Percentiles rank a stretch among this genome's conserved stretches.
phyloP scores from a whole-genome alignment of 2,329 filamentous ascomycete genomes.

The Ophiostoma triangulosporum region DNA sequence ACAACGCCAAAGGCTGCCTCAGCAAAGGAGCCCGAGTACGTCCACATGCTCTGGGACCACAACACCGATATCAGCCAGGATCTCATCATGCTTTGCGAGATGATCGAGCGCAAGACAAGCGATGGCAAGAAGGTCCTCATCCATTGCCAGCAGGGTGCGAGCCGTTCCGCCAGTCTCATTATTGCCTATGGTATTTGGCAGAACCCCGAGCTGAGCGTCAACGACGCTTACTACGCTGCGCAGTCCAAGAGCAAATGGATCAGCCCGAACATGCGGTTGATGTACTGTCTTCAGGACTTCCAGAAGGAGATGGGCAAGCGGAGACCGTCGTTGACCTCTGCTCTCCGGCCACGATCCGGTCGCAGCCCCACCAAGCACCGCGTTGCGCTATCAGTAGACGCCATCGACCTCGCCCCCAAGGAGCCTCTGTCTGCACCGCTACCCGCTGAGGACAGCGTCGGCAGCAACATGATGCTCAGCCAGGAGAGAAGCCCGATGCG shows the following conservation, averaged over 20 bases:
- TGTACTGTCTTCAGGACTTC: constrained; percentile 80
- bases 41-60: constrained; percentile 79
- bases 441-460: constrained; percentile 35
- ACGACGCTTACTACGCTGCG: constrained; percentile 70
- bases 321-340: constrained; percentile 27
- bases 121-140: constrained; percentile 68
- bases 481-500: constrained; percentile 30
- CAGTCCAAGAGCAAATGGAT: constrained; percentile 78
- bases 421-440: constrained; percentile 49
- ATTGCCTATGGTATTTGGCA: constrained; percentile 76
- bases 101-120: constrained; percentile 57
- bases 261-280: constrained; percentile 81
- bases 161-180: constrained; percentile 71
- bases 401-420: constrained; percentile 36
- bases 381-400: constrained; percentile 45
- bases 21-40: constrained; percentile 56
- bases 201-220: constrained; percentile 62
- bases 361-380: constrained; percentile 48
- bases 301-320: constrained; percentile 47
- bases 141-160: constrained; percentile 78
- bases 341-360: constrained; percentile 35
- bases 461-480: constrained; percentile 25
- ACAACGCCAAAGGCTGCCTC: constrained; percentile 42
- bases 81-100: constrained; percentile 59
- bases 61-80: constrained; percentile 76